Conservation (phyloP, 2,329 filamentous ascomycete genomes). For the Coniochaeta hoffmannii region DNA sequence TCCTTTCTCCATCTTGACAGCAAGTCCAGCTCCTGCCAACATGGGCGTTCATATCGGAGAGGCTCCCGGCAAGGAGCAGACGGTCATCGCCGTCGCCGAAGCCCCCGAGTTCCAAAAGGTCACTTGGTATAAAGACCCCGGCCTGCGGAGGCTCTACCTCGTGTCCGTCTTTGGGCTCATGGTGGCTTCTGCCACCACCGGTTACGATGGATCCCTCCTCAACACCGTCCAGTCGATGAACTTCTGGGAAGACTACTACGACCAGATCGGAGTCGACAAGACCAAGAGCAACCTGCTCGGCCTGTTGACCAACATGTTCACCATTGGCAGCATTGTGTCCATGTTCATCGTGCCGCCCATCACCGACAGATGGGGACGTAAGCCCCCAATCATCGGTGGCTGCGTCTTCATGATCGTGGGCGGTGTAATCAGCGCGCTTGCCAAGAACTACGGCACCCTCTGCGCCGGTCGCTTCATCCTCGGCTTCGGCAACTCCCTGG, state of each 20-base stretch:
- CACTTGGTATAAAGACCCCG: slow-evolving; percentile 31
- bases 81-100: slow-evolving; percentile 12
- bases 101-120: slow-evolving; percentile 25
- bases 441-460: slow-evolving; percentile 42
- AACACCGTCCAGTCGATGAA: slow-evolving; percentile 53
- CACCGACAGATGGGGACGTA: slow-evolving; percentile 35
- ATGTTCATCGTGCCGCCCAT: slow-evolving; percentile 39
- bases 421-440: slow-evolving; percentile 32
- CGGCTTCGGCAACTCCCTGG: slow-evolving; percentile 60
- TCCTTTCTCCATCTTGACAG: background rate
- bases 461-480: slow-evolving; percentile 54
- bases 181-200: slow-evolving; percentile 53
- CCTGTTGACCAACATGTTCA: slow-evolving; percentile 44
- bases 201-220: slow-evolving; percentile 52
- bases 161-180: slow-evolving; percentile 37
- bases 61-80: background rate
- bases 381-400: slow-evolving; percentile 33
- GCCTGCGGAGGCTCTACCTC: slow-evolving; percentile 32
- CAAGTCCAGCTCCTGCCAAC: background rate
- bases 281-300: slow-evolving; percentile 34
- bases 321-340: slow-evolving; percentile 39
- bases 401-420: slow-evolving; percentile 39
- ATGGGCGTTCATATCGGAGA: background rate
- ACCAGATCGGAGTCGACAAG: slow-evolving; percentile 21
- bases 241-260: slow-evolving; percentile 44